Evolutionary conservation across 2,329 filamentous ascomycete species (phyloP), one percentile per base, ranked within the genome.

Genomic region (Colletotrichum lentis): DNA sequence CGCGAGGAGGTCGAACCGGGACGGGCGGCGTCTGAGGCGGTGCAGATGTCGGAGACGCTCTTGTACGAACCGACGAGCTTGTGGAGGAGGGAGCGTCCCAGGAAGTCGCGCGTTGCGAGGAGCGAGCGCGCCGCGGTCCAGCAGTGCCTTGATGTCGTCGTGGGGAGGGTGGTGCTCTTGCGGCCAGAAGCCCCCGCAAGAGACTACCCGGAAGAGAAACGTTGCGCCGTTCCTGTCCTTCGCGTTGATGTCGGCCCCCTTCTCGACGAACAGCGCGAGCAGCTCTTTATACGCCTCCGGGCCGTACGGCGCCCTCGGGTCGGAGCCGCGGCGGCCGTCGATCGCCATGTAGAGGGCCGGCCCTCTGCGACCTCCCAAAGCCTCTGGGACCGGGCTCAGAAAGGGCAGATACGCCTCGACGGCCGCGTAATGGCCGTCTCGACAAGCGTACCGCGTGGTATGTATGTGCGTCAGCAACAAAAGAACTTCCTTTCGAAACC

Each of bases 351-450:
- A 52, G 1, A 44, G 22, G 6, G 37, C 46, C 31, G n/a, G n/a
- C n/a, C n/a, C 8, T n/a, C 44, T 5, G n/a, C 8, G n/a, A n/a
- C 8, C 2, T 44, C 16, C 16, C 5, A 10, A 7, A 6, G 1
- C 20, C 5, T 7, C n/a, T 10, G 44, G 43, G 6, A 3, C 7
- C 7, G 35, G 5, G 1, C 3, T 20, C n/a, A 14, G 31, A 44
- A 73, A 75, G 0, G 74, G 72, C 12, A 78, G 56, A 41, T 78
- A 75, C 1, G 55, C 71, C 16, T 75, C 71, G 1, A 77, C 52
- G 3, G 73, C 68, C 31, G 74, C 73, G 3, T 72, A 16, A 57
- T 78, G 72, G 8, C 76, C 75, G 31, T 70, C 37, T 14, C 65
- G 20, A 61, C 75, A 77, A 27, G 76, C 77, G 64, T 76, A 76